Base-by-base conservation (phyloP, 768 basidiomycete genomes). In the Gymnopilus junonius region DNA sequence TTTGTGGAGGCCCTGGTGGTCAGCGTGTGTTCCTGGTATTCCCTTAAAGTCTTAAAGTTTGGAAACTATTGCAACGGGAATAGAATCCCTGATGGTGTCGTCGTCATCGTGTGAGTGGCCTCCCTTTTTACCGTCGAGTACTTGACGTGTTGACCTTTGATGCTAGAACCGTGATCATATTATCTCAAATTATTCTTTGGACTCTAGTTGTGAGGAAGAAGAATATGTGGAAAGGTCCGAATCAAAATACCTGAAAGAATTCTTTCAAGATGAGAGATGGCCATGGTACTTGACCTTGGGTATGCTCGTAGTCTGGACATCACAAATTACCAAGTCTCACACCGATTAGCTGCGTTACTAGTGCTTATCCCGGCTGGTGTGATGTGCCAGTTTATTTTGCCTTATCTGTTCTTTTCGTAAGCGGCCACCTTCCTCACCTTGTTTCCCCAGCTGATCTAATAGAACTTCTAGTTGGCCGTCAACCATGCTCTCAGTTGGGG, bases 351-450 rank as follows among this genome's bases (percentile, higher is more conserved):
- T n/a, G 20, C 40, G 39, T 21, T 56, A 8, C 14, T 46, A 21
- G 21, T 46, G 11, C 25, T 54, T n/a, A 43, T 64, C 6, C 63
- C 59, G 1, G 17, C 37, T 29, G 43, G 42, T 21, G 46, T 55
- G 21, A 46, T 40, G 15, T 54, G 25, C 23, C 59, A 64, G 29
- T 39, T 50, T 27, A 37, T 40, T 10, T 10, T 34, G 23, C 58
- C 63, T 11, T 53, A 64, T 55, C 21, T 64, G 21, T 15, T 64
- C 10, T 64, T 59, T 57, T 60, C 63, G 63, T 64, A 37, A 55
- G 63, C 34, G 5, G 17, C n/a, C 7, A 5, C 25, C n/a, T 50
- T 23, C 27, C 12, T 37, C 35, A 23, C 53, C 14, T 4, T 34
- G 20, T 11, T 48, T 43, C 27, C 29, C 27, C 34, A 43, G n/a